Conservation (phyloP, 2,329 filamentous ascomycete genomes). For the Cordyceps farinosa region DNA sequence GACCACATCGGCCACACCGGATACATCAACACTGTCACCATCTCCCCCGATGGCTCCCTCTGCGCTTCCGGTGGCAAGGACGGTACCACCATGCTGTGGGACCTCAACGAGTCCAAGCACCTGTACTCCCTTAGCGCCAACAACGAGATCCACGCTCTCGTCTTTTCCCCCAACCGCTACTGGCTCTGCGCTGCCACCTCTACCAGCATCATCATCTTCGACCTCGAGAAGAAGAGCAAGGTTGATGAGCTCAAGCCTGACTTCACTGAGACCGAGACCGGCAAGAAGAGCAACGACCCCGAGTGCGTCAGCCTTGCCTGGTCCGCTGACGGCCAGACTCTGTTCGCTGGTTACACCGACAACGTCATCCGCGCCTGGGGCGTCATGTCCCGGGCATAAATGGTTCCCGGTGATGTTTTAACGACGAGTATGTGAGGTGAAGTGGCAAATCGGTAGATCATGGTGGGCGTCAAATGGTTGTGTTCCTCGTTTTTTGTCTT, state of each 20-base stretch:
- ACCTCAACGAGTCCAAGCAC: slow-evolving; percentile 99
- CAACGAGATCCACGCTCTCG: slow-evolving; percentile 99
- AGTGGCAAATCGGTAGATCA: slow-evolving; percentile 37
- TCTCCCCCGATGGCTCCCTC: slow-evolving; percentile 98
- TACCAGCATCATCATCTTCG: slow-evolving; percentile 99
- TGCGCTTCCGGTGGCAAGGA: slow-evolving; percentile 99
- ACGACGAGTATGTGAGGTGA: slow-evolving; percentile 24
- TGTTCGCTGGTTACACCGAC: slow-evolving; percentile 99
- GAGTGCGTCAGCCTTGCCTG: slow-evolving; percentile 97
- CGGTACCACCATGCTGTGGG: slow-evolving; percentile 99
- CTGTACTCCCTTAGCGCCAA: slow-evolving; percentile 99
- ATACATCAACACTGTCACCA: slow-evolving; percentile 99
- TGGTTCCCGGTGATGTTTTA: slow-evolving; percentile 21
- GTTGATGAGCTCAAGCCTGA: slow-evolving; percentile 99
- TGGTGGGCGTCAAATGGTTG: slow-evolving; percentile 45
- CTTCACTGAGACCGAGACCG: slow-evolving; percentile 86
- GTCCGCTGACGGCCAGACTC: slow-evolving; percentile 96
- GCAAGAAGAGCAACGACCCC: slow-evolving; percentile 98
- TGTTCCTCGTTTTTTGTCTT: slow-evolving; percentile 44
- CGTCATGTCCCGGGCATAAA: slow-evolving; percentile 90
- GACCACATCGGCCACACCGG: slow-evolving; percentile 99
- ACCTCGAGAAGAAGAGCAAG: slow-evolving; percentile 99
- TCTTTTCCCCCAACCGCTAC: slow-evolving; percentile 99
- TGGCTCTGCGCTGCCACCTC: slow-evolving; percentile 98
- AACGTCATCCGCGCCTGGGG: slow-evolving; percentile 98